These are phyloP conservation scores for Blastocladiella emersonii DNA, from an alignment of 371 early-diverging fungal species.

Conservation along the genomic window DNA sequence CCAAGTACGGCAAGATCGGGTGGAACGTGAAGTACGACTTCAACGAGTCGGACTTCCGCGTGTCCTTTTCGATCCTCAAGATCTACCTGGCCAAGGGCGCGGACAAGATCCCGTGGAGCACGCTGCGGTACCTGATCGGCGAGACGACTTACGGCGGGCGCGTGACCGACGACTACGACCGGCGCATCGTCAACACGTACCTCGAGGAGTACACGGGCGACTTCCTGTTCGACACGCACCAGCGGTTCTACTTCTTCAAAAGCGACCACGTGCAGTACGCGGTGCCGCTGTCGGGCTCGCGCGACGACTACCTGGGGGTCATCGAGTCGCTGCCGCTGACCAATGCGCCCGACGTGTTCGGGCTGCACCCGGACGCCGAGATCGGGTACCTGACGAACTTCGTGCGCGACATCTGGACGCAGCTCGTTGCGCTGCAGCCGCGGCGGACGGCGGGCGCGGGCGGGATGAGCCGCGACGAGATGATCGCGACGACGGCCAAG, in stretches of 20 bases:
- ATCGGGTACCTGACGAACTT: slow-evolving; percentile 38
- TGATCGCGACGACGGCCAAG: slow-evolving; percentile 32
- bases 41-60: slow-evolving; percentile 45
- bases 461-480: slow-evolving; percentile 32
- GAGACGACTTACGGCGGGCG: slow-evolving; percentile 48
- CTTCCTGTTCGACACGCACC: slow-evolving; percentile 42
- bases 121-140: slow-evolving; percentile 38
- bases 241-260: slow-evolving; percentile 37
- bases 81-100: slow-evolving; percentile 36
- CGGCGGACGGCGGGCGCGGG: slow-evolving; percentile 11
- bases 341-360: slow-evolving; percentile 46
- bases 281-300: slow-evolving; percentile 21
- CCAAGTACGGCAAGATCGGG: slow-evolving; percentile 44
- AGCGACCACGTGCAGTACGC: slow-evolving; percentile 26
- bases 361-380: slow-evolving; percentile 44
- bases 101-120: slow-evolving; percentile 41
- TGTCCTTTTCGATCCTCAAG: slow-evolving; percentile 28
- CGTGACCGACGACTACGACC: slow-evolving; percentile 48
- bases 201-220: slow-evolving; percentile 46
- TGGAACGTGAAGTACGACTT: slow-evolving; percentile 49
- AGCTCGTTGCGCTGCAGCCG: slow-evolving; percentile 39
- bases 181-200: slow-evolving; percentile 39
- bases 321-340: slow-evolving; percentile 38
- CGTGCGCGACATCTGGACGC: slow-evolving; percentile 41
- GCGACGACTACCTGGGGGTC: slow-evolving; percentile 32